Evolutionary conservation across 2,329 filamentous ascomycete genomes (phyloP), one percentile per base, ranked within the genome.

Genomic region (Trichoderma asperellum): DNA sequence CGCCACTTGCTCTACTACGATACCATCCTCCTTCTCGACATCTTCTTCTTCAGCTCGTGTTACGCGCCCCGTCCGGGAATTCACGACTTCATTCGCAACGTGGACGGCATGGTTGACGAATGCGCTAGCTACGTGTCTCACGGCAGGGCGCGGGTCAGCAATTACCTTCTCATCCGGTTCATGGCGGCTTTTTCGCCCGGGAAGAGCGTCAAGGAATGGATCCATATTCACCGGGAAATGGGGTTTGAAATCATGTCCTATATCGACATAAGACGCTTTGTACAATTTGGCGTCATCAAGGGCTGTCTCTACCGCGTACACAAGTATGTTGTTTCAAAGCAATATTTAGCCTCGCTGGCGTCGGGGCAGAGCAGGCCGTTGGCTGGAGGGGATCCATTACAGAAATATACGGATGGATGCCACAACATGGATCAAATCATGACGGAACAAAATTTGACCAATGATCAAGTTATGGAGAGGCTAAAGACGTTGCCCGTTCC

Each of bases 261-360:
- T 75, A 89, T 99, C 69, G 96, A 99, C 78, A 89, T 97, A 68
- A 89, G 96, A 14, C 90, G 96, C 34, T 90, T 99, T 72, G 93
- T 98, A 72, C 96, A 97, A 70, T 99, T 98, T 76, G 96, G 95
- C 69, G 87, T 97, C 70, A 97, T 98, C 79, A 98, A 98, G 81
- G 94, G 95, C 18, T 92, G 96, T 73, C 82, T 99, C 29, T 97
- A 97, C 79, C 89, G 96, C 40, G 91, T 97, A 52, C 93, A 98
- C 81, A 96, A 96, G 78, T 96, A 96, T 77, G 92, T 93, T 34
- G 88, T 96, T 1, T 89, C 86, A 4, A 88, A 88, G 75, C 86
- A 88, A 77, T 88, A 89, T 73, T 79, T 91, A 27, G 83, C 85
- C 8, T 81, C 82, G 2, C 76, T 89, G 67, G 88, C 86, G 1